Conservation (phyloP, 805 yeast species). For the Candida arabinofermentans region DNA sequence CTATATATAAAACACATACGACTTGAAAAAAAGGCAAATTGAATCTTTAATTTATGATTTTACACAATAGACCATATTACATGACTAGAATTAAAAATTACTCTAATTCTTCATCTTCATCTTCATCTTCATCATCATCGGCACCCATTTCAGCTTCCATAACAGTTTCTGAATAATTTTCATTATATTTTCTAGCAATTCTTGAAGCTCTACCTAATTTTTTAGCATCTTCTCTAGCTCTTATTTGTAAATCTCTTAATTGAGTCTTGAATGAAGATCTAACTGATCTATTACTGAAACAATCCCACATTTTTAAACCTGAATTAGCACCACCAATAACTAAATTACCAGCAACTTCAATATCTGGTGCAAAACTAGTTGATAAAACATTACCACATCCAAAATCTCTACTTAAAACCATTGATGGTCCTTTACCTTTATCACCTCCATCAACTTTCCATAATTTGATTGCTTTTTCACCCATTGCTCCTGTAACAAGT, state of each 20-base stretch:
- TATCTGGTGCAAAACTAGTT: constrained; percentile 79
- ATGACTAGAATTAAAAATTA: too few relatives aligned
- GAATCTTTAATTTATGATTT: too few relatives aligned
- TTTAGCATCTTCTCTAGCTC: constrained; percentile 56
- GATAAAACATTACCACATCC: constrained; percentile 91
- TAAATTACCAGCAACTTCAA: constrained; percentile 74
- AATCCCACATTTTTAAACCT: constrained; percentile 89
- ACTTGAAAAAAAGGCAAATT: too few relatives aligned
- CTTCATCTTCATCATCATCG: constrained; percentile 59
- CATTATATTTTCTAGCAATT: constrained; percentile 66
- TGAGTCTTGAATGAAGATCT: constrained; percentile 63
- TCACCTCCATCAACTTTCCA: constrained; percentile 73
- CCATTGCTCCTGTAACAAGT: constrained; percentile 85
- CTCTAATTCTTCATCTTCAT: constrained; percentile 38
- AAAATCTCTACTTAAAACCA: constrained; percentile 87
- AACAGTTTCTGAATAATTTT: constrained; percentile 47
- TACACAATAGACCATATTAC: too few relatives aligned
- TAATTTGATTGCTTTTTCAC: constrained; percentile 78
- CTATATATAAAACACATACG: too few relatives aligned
- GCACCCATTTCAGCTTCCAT: constrained; percentile 62
- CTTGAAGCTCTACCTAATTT: constrained; percentile 60
- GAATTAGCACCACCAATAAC: constrained; percentile 85
- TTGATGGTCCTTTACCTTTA: constrained; percentile 52
- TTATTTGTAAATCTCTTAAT: constrained; percentile 47
- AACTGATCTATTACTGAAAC: constrained; percentile 75